Evolutionary conservation across 768 basidiomycete species (phyloP).

Genomic region (Macrolepiota fuliginosa): DNA sequence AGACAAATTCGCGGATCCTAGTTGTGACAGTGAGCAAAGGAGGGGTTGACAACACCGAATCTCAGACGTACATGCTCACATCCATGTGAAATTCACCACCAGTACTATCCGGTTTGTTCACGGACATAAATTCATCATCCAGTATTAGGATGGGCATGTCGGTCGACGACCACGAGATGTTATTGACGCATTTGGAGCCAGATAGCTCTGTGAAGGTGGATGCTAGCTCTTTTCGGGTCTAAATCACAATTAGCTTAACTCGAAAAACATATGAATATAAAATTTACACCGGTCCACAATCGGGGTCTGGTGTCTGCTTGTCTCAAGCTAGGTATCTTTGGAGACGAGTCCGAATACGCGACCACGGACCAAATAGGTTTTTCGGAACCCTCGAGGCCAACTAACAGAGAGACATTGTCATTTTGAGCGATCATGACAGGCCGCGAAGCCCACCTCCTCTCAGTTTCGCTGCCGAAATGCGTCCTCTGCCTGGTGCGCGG

Average conservation of each 20-base stretch:
- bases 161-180: conserved; percentile 4
- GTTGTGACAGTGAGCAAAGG: background rate
- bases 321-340: background rate
- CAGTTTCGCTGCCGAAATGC: background rate
- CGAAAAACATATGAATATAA: background rate
- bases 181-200: conserved; percentile 9
- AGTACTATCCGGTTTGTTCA: background rate
- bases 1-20: background rate
- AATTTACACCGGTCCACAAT: conserved; percentile 2
- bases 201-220: conserved; percentile 9
- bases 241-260: background rate
- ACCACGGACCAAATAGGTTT: background rate
- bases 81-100: conserved; percentile 6
- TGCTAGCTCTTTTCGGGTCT: conserved; percentile 3
- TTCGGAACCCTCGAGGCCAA: background rate
- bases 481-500: background rate
- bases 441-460: background rate
- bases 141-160: conserved; percentile 10
- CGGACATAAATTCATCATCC: background rate
- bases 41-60: background rate
- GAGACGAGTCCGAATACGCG: background rate
- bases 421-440: background rate
- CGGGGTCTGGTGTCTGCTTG: background rate
- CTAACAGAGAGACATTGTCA: background rate
- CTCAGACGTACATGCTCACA: background rate